Evolutionary conservation across 352 stramenopile species (phyloP), one percentile per base, ranked within the genome.

Genomic region (Globisporangium canariense): DNA sequence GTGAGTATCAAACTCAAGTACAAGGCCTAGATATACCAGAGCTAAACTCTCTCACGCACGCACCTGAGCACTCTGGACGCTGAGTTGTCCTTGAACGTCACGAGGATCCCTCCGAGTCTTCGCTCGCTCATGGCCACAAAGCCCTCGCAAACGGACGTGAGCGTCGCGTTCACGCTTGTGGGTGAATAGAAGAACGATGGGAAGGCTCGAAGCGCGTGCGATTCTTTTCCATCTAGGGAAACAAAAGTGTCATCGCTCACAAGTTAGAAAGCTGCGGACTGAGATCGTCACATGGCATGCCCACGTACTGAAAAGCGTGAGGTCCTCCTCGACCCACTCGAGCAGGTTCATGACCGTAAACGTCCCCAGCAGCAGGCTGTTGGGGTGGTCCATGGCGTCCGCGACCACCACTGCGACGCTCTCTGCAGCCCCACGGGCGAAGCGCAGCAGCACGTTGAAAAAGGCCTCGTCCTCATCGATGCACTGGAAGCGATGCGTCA

Each of bases 271-370:
- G 36, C 14, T 16, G 10, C 9, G 36, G 8, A 41, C 36, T 41
- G 8, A 14, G 36, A 14, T 41, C 36, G 3, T 20, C 13, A 10
- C 4, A 20, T 2, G 13, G 41, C 1, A 5, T 16, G 32, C 20
- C 3, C 14, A 14, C 79, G 61, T 71, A 90, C 80, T 86, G 54
- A 90, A 61, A 2, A 89, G 57, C 18, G 77, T 74, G 25, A 88
- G 50, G 40, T 90, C 79, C n/a, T 85, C 66, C 2, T 82, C 65
- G 11, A 90, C 62, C 80, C 83, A 91, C 38, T 70, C 46, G 18
- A 91, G 62, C 11, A 86, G 52, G 41, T 83, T 79, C 25, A 79
- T 73, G 0, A 74, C 67, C 30, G 68, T 74, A 22, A 90, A 51
- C 38, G 52, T 68, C 0, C 80, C 83, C 0, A 88, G 74, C 25